Evolutionary conservation across 2,329 filamentous ascomycete species (phyloP).

Genomic region (Emericellopsis atlantica): DNA sequence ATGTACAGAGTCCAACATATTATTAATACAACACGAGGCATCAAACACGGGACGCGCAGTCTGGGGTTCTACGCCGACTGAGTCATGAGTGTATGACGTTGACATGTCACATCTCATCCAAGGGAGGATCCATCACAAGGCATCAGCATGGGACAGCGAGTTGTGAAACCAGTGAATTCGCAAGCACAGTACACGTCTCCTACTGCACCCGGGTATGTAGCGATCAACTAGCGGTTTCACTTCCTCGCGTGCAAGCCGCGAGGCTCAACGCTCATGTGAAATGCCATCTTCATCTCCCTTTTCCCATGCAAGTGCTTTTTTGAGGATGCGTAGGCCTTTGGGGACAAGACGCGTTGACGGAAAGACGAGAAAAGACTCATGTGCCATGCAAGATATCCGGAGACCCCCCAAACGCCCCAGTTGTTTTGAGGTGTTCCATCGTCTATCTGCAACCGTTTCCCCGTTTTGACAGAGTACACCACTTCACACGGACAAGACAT

Average conservation of each 20-base stretch:
- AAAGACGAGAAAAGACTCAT: slow-evolving; percentile 22
- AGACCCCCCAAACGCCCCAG: slow-evolving; percentile 55
- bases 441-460: slow-evolving; percentile 54
- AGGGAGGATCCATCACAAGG: neutral
- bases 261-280: slow-evolving; percentile 37
- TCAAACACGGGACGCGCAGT: too few species aligned
- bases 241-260: slow-evolving; percentile 37
- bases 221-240: slow-evolving; percentile 51
- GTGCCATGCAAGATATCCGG: slow-evolving; percentile 73
- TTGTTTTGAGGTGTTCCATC: slow-evolving; percentile 49
- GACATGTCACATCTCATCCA: neutral
- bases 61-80: too few species aligned
- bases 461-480: neutral
- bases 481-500: too few species aligned
- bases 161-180: slow-evolving; percentile 44
- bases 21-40: too few species aligned
- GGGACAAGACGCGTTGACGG: slow-evolving; percentile 29
- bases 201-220: slow-evolving; percentile 45
- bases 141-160: neutral
- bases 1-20: too few species aligned
- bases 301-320: slow-evolving; percentile 35
- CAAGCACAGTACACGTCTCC: slow-evolving; percentile 39
- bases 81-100: too few species aligned
- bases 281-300: slow-evolving; percentile 47
- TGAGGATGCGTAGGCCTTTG: slow-evolving; percentile 24